phyloP scores from a whole-genome alignment of 2,329 filamentous ascomycete species.

The Tolypocladium ophioglossoides region DNA sequence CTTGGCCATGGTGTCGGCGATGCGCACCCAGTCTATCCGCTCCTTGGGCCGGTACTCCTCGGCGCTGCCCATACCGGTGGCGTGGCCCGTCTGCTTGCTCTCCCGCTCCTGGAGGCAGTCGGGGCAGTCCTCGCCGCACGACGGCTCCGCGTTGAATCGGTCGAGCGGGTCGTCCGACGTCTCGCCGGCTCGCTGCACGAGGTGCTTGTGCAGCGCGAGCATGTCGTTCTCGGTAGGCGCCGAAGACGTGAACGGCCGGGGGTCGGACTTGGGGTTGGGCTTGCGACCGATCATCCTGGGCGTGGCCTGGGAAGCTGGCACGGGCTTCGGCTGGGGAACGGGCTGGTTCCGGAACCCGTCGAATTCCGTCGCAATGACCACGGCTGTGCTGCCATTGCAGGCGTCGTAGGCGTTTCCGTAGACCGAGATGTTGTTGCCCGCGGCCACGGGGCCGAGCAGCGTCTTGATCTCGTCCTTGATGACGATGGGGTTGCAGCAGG shows the following conservation, averaged over 20 bases:
- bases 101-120: conserved; percentile 35
- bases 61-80: conserved; percentile 31
- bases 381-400: conserved; percentile 35
- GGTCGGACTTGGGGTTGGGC: conserved; percentile 31
- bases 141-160: conserved; percentile 33
- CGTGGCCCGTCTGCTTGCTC: conserved; percentile 25
- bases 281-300: conserved; percentile 23
- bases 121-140: conserved; percentile 34
- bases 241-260: conserved; percentile 30
- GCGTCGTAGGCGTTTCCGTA: conserved; percentile 39
- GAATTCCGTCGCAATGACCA: conserved; percentile 46
- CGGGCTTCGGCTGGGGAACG: conserved; percentile 17
- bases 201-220: conserved; percentile 35
- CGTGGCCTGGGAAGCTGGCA: conserved; percentile 12
- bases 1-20: conserved; percentile 37
- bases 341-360: conserved; percentile 41
- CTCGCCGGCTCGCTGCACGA: conserved; percentile 22
- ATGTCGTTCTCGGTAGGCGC: conserved; percentile 33
- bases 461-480: conserved; percentile 38
- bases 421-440: conserved; percentile 34
- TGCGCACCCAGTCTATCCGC: conserved; percentile 39
- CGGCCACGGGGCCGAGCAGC: conserved; percentile 27
- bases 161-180: conserved; percentile 31
- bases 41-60: conserved; percentile 36
- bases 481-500: conserved; percentile 43